Evolutionary conservation across 306 rosid genomes (phyloP), one percentile per base, ranked within the genome.

Genomic region (Lathyrus tuberosus): DNA sequence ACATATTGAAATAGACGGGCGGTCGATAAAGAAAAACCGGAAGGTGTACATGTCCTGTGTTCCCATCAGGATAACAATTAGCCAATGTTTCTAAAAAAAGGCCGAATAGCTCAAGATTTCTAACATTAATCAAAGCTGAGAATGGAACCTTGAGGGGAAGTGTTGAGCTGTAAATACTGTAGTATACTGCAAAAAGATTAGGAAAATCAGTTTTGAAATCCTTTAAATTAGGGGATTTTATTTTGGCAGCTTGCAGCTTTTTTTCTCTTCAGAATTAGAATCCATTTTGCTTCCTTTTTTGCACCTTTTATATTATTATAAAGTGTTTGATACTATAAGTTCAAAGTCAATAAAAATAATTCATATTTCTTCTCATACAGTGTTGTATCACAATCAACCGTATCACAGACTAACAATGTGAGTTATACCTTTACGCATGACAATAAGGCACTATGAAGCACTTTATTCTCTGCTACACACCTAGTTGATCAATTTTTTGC

Each of bases 391-490:
- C 9, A 62, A 62, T 62, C 46, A 62, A 37, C 11, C 18, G 9
- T 41, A 63, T 38, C 46, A 42, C 31, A 67, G 40, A 56, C 59
- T 53, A 48, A 11, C 42, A 24, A 74, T 17, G 18, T 49, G 43
- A 62, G 16, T 60, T 46, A 79, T 90, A 94, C 98, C 98, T 90
- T 84, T 69, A 90, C 44, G 71, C 90, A 77, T 59, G 94, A 88
- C 60, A 88, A 74, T 43, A 94, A 82, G 76, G 98, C 89, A 85
- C 79, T 78, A 13, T 82, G 94, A 67, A 94, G 89, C 65, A 90
- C 97, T 79, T 82, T 90, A 81, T 94, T 90, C 84, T 94, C 98
- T 60, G 90, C 98, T 20, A 94, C 97, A 66, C 96, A 94, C 80
- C 98, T 85, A 78, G 35, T 65, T 65, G 67, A 76, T 54, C 76